Evolutionary conservation across 352 stramenopile genomes (phyloP).

Genomic region (Globisporangium paroecandrum): DNA sequence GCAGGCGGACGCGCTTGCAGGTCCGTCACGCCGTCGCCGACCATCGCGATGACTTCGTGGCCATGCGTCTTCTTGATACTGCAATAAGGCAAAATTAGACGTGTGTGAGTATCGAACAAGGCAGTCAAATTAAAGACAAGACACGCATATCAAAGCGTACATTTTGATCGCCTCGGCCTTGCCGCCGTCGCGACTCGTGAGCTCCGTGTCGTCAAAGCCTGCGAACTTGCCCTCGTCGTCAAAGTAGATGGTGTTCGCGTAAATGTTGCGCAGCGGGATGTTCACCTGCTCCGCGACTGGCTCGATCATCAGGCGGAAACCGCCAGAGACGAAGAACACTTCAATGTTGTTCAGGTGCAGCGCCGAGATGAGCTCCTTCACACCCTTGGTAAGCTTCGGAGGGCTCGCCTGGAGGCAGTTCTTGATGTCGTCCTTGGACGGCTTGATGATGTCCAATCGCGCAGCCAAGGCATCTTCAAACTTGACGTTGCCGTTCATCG

Average conservation of each 20-base stretch:
- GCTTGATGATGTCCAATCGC: conserved; percentile 95
- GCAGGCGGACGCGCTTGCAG: conserved; percentile 96
- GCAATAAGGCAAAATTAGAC: conserved; percentile 19
- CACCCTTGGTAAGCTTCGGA: conserved; percentile 78
- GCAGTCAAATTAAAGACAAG: background rate
- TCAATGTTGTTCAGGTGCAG: conserved; percentile 89
- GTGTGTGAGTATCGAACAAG: background rate
- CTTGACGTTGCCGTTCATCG: conserved; percentile 97
- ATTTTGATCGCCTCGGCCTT: conserved; percentile 80
- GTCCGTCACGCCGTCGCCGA: conserved; percentile 99
- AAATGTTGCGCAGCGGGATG: conserved; percentile 91
- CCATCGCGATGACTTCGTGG: conserved; percentile 96
- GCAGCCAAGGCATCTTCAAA: conserved; percentile 97
- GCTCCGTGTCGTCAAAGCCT: conserved; percentile 94
- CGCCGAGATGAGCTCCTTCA: conserved; percentile 87
- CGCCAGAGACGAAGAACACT: conserved; percentile 98
- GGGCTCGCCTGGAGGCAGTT: conserved; percentile 90
- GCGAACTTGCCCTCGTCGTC: conserved; percentile 83
- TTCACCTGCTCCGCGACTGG: conserved; percentile 88
- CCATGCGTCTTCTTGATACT: conserved; percentile 89
- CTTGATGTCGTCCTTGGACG: conserved; percentile 86
- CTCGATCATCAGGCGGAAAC: conserved; percentile 99
- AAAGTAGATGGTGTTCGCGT: conserved; percentile 98
- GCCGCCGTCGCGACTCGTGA: conserved; percentile 86
- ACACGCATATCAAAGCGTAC: conserved; percentile 22